Conservation (phyloP, 192 early-diverging fungal species). For the Mortierella claussenii region DNA sequence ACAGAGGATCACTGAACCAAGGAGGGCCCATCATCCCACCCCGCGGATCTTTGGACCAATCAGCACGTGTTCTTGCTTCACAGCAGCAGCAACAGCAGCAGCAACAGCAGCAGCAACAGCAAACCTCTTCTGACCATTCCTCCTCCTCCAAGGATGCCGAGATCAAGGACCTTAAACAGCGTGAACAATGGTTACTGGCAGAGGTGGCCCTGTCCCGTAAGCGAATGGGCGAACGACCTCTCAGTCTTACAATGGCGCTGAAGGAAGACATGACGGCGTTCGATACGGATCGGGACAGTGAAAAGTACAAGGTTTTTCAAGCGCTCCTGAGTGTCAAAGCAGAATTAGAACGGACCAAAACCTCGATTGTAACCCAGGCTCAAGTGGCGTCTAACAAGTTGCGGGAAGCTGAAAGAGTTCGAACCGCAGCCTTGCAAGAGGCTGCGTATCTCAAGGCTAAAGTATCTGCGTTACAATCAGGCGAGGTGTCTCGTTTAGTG, state of each 20-base stretch:
- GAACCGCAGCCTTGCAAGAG: slow-evolving; percentile 66
- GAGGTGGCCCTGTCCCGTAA: slow-evolving; percentile 47
- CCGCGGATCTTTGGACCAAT: slow-evolving; percentile 27
- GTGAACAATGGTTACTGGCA: slow-evolving; percentile 45
- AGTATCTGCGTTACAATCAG: slow-evolving; percentile 58
- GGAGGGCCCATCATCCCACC: not conserved
- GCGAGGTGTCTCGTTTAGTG: slow-evolving; percentile 43
- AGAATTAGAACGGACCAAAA: slow-evolving; percentile 56
- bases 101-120: slow-evolving; percentile 13
- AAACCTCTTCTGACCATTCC: not conserved
- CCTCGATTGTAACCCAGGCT: slow-evolving; percentile 56
- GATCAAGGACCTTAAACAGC: slow-evolving; percentile 42
- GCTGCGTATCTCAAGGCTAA: slow-evolving; percentile 65
- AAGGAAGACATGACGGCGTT: slow-evolving; percentile 52
- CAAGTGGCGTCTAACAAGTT: slow-evolving; percentile 60
- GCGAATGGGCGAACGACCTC: slow-evolving; percentile 19
- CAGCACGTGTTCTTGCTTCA: not conserved
- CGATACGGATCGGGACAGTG: slow-evolving; percentile 55
- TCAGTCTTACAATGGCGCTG: slow-evolving; percentile 10
- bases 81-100: slow-evolving; percentile 7
- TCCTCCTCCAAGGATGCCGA: slow-evolving; percentile 33
- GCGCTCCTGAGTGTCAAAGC: slow-evolving; percentile 55
- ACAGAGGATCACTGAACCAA: slow-evolving; percentile 18
- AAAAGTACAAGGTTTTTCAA: slow-evolving; percentile 57
- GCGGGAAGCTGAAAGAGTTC: slow-evolving; percentile 59